phyloP scores from a whole-genome alignment of 805 yeast genomes.

The Lipomyces lipofer region DNA sequence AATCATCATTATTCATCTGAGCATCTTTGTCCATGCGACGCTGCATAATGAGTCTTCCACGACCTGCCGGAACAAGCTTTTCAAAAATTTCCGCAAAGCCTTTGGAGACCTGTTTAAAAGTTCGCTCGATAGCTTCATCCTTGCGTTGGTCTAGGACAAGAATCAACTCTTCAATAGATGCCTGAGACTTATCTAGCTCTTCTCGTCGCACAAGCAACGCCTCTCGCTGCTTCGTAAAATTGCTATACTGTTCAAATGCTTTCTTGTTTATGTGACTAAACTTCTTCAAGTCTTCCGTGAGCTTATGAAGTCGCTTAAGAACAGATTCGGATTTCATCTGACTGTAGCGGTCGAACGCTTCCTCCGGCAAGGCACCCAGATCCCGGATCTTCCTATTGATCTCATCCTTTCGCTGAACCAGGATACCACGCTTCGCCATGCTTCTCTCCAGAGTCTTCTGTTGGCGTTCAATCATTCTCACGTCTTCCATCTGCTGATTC shows the following conservation, averaged over 20 bases:
- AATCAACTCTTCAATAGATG: conserved; percentile 72
- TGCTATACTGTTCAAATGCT: conserved; percentile 79
- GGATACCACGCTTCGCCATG: conserved; percentile 60
- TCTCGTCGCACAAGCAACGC: conserved; percentile 62
- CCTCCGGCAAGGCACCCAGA: conserved; percentile 87
- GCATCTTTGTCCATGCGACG: conserved; percentile 40
- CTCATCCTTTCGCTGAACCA: conserved; percentile 66
- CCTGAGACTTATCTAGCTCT: conserved; percentile 69
- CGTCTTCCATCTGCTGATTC: conserved; percentile 54
- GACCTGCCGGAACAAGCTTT: conserved; percentile 78
- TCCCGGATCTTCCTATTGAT: conserved; percentile 72
- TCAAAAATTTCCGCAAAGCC: conserved; percentile 76
- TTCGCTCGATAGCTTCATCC: conserved; percentile 74
- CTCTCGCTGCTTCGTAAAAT: conserved; percentile 70
- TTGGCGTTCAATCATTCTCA: conserved; percentile 59
- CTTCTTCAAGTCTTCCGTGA: conserved; percentile 58
- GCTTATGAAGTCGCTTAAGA: conserved; percentile 51
- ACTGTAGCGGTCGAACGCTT: conserved; percentile 60
- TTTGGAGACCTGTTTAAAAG: conserved; percentile 73
- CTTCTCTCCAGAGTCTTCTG: conserved; percentile 66
- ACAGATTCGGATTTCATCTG: conserved; percentile 53
- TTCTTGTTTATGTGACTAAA: conserved; percentile 82
- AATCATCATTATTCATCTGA: conserved; percentile 33
- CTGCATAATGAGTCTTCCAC: conserved; percentile 71
- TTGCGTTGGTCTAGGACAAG: conserved; percentile 71